These are phyloP conservation scores for Syncephalastrum contaminatum DNA, from an alignment of 371 early-diverging fungal species.

Conservation along the genomic window DNA sequence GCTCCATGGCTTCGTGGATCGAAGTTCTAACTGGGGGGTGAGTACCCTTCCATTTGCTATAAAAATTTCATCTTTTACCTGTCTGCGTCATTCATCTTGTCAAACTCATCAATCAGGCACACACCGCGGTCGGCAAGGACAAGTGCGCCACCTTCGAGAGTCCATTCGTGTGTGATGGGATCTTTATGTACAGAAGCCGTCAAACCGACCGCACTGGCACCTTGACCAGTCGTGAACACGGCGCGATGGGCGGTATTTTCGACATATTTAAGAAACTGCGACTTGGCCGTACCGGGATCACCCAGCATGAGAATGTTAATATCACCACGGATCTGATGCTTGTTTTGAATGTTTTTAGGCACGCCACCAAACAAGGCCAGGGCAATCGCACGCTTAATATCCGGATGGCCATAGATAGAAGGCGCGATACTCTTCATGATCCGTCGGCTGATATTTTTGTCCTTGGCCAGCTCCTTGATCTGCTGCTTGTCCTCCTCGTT, in stretches of 20 bases:
- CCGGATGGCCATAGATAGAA: constrained; percentile 98
- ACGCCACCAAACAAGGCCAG: constrained; percentile 97
- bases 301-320: constrained; percentile 99
- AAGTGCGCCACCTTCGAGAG: constrained; percentile 98
- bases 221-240: constrained; percentile 99
- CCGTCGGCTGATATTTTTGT: constrained; percentile 79
- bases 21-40: constrained; percentile 56
- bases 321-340: constrained; percentile 97
- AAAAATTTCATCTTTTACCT: constrained; percentile 33
- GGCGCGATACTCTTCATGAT: constrained; percentile 98
- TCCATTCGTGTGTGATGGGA: constrained; percentile 97
- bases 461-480: constrained; percentile 78
- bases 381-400: constrained; percentile 96
- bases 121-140: constrained; percentile 91
- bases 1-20: constrained; percentile 98
- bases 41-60: too few species aligned
- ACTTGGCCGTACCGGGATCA: constrained; percentile 99
- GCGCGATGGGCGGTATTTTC: constrained; percentile 96
- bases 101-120: constrained; percentile 96
- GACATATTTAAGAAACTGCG: constrained; percentile 98
- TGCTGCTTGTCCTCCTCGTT: constrained; percentile 92
- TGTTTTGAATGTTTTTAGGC: constrained; percentile 89
- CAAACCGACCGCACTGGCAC: constrained; percentile 99
- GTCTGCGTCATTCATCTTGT: constrained; percentile 91
- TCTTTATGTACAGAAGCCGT: constrained; percentile 99